Evolutionary conservation across 208 protist genomes (phyloP).

Genomic region (Crithidia thermophila): DNA sequence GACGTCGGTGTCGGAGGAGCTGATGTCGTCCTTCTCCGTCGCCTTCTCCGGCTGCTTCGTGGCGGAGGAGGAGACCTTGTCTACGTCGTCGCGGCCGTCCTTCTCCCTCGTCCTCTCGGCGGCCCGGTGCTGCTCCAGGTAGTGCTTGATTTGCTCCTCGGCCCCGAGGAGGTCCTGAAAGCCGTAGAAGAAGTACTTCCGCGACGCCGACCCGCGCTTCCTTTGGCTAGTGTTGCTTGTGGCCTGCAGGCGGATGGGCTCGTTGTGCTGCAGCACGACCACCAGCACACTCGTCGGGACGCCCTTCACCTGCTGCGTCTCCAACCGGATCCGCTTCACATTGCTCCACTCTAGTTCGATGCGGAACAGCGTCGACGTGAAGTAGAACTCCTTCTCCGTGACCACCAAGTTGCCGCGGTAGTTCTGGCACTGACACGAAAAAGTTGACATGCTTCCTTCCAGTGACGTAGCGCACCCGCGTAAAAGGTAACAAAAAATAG

Average conservation of each 20-base stretch:
- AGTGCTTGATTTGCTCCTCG: slow-evolving; percentile 48
- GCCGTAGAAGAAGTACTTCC: slow-evolving; percentile 74
- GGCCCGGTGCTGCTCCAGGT: slow-evolving; percentile 39
- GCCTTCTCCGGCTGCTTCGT: slow-evolving; percentile 19
- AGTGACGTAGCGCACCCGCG: too few relatives aligned
- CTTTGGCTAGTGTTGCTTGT: slow-evolving; percentile 13
- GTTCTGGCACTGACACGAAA: slow-evolving; percentile 73
- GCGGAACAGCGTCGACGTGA: slow-evolving; percentile 57
- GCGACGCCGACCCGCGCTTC: slow-evolving; percentile 24
- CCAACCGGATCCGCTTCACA: slow-evolving; percentile 65
- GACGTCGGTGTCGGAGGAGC: slow-evolving; percentile 9
- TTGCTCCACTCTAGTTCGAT: slow-evolving; percentile 64
- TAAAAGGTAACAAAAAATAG: neutral
- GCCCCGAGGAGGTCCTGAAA: slow-evolving; percentile 80
- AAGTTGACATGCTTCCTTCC: slow-evolving; percentile 45
- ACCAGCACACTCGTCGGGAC: slow-evolving; percentile 73
- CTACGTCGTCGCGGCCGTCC: slow-evolving; percentile 22
- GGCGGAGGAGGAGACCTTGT: slow-evolving; percentile 22
- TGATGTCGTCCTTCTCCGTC: slow-evolving; percentile 25
- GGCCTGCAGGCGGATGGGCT: slow-evolving; percentile 18
- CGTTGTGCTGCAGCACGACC: slow-evolving; percentile 43
- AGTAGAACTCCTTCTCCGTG: slow-evolving; percentile 50
- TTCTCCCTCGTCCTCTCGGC: slow-evolving; percentile 16
- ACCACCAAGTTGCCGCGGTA: slow-evolving; percentile 64
- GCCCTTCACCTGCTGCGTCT: slow-evolving; percentile 77